Evolutionary conservation across 306 rosid genomes (phyloP).

Genomic region (Comarum palustre): DNA sequence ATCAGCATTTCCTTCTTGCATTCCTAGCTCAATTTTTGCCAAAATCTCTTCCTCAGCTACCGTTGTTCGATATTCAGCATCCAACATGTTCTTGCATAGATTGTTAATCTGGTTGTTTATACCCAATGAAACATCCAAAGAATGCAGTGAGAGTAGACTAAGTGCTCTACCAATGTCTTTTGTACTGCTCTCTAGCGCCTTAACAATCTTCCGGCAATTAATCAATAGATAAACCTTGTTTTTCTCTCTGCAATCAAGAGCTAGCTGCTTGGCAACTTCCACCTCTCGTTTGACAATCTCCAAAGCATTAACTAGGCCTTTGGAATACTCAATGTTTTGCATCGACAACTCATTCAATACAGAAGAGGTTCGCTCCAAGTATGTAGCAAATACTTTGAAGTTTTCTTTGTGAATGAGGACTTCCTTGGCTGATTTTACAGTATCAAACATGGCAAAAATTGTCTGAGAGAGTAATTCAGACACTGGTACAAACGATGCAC

Average conservation of each 20-base stretch:
- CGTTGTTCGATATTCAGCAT: conserved; percentile 31
- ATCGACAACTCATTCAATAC: conserved; percentile 37
- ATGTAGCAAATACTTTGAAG: conserved; percentile 35
- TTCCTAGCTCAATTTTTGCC: conserved; percentile 42
- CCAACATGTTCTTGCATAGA: conserved; percentile 46
- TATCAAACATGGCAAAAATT: conserved; percentile 28
- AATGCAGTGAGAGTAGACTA: conserved; percentile 37
- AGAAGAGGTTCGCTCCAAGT: conserved; percentile 38
- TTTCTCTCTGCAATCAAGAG: conserved; percentile 43
- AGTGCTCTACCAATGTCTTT: conserved; percentile 44
- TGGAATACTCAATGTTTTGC: conserved; percentile 22
- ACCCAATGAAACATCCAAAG: conserved; percentile 35
- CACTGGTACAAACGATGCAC: conserved; percentile 27
- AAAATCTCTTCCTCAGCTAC: conserved; percentile 40
- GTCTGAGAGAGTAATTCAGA: conserved; percentile 44
- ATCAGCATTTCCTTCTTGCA: conserved; percentile 33
- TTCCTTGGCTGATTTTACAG: conserved; percentile 38
- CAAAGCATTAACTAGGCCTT: conserved; percentile 37
- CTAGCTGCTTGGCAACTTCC: conserved; percentile 39
- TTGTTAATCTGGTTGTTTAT: conserved; percentile 30
- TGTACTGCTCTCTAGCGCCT: conserved; percentile 34
- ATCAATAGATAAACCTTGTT: conserved; percentile 47
- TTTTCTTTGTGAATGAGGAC: conserved; percentile 47
- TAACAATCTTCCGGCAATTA: conserved; percentile 41
- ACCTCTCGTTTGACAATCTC: conserved; percentile 42